phyloP scores from a whole-genome alignment of 75 land plant genomes.

The Pinus tabuliformis region DNA sequence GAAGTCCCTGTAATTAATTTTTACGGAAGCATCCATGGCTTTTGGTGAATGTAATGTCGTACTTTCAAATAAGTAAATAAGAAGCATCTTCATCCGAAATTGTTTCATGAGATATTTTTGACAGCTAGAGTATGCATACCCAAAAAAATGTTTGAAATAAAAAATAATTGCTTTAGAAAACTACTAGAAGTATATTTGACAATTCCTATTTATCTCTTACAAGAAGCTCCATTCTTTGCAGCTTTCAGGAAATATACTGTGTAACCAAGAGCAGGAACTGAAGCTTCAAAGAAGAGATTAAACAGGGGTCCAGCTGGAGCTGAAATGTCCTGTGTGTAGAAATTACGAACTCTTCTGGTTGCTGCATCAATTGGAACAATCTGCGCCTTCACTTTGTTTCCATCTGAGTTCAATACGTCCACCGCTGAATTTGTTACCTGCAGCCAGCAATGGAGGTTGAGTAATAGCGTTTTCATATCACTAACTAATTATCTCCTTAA shows the following conservation, averaged over 20 bases:
- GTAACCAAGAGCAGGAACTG: conserved; percentile 76
- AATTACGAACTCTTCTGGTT: conserved; percentile 26
- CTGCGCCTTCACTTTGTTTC: conserved; percentile 74
- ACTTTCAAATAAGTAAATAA: background rate
- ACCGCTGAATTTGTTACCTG: conserved; percentile 56
- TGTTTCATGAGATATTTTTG: no score
- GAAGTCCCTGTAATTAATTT: conserved; percentile 2
- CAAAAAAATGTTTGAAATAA: background rate
- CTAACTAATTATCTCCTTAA: no score
- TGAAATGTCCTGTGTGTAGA: conserved; percentile 39
- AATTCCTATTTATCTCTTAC: conserved; percentile 1
- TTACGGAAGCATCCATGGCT: background rate
- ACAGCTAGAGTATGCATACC: no score
- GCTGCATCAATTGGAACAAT: conserved; percentile 52
- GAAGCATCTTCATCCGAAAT: background rate
- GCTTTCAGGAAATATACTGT: conserved; percentile 8
- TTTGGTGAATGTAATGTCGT: background rate
- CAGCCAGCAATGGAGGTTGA: background rate
- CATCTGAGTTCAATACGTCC: conserved; percentile 61
- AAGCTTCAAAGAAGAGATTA: conserved; percentile 69
- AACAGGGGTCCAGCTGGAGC: conserved; percentile 29
- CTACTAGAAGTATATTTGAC: background rate
- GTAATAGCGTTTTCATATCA: no score
- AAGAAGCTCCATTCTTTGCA: background rate
- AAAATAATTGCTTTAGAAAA: background rate